Base-by-base conservation (phyloP, 768 basidiomycete genomes). In the Lentinula boryana region DNA sequence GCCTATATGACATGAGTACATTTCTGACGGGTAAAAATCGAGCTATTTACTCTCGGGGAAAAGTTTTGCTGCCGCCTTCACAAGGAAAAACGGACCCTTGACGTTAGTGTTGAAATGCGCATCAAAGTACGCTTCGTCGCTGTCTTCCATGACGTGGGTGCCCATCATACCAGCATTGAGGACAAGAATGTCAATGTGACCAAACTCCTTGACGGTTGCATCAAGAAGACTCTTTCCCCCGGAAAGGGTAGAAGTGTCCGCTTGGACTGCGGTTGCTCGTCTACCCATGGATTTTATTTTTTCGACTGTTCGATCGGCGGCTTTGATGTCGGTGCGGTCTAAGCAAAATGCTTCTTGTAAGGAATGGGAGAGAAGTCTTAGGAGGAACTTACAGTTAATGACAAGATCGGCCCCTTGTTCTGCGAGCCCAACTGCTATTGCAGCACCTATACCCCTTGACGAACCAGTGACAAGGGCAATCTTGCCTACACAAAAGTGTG, bases 381-480 rank as follows among this genome's bases (percentile, higher is more conserved):
- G 4, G 35, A 21, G 4, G 18, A 38, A 56, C 55, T 23, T 43
- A 61, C 61, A 84, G 75, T 85, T 85, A 31, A 86, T 77, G 27
- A 84, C 76, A 55, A 86, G 83, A 62, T 75, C 76, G 2, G 84
- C 84, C 12, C 86, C 85, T 64, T 83, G 75, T 43, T 74, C 76
- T 15, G 80, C 85, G n/a, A 87, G 75, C 44, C 75, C 73, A 43
- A 69, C 71, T 2, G 83, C 84, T 59, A 85, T 78, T 13, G 81
- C 76, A 0, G 84, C 85, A 40, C 84, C 85, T 31, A 84, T 86
- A 16, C 77, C 79, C 10, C 83, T 80, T 13, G 85, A 85, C 5
- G 84, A 84, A 33, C 84, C 84, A 16, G 85, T 86, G 43, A 86
- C 78, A 51, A 86, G 70, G n/a, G 81, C 81, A n/a, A 81, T 75